Evolutionary conservation across 306 rosid genomes (phyloP), one percentile per base, ranked within the genome.

Genomic region (Quercus ilex): DNA sequence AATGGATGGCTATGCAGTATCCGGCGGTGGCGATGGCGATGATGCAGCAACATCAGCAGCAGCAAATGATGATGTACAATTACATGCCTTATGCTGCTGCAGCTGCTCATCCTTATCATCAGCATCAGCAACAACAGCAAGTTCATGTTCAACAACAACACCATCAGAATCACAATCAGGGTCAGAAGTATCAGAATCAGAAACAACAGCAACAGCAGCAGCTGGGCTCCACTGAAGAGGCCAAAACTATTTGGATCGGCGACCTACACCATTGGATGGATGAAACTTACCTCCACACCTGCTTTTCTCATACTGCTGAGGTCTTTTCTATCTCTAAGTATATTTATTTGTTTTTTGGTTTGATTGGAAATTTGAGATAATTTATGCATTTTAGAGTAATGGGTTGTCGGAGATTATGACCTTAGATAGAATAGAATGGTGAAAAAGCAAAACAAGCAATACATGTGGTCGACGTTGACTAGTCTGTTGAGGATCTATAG

Each of bases 181-280:
- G 82, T 12, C 87, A 87, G 26, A 79, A 75, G 5, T 83, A 80
- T 6, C 78, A 80, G 1, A 78, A 52, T 55, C 92, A 83, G 57
- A 83, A 79, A 57, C 85, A 20, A 74, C 72, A 76, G 52, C 70
- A 77, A 10, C 87, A 83, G 58, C 84, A 71, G 74, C 83, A 79
- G 71, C 63, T 53, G 28, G 84, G 55, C 12, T 87, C 92, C 33
- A n/a, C 87, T 13, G 98, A 93, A 23, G 98, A 93, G 97, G 85
- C 87, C 92, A 89, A 88, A 87, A 93, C 98, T 80, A 76, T 93
- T 86, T 93, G 98, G 98, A 90, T 91, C 21, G 98, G 98, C 14
- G 98, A 93, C 85, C 97, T 93, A 55, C 91, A 89, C 71, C 94
- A 91, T 77, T 91, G 98, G 98, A 93, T 93, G 97, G 98, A 91